Base-by-base conservation (phyloP, 805 yeast species). In the Metschnikowia picachoensis region DNA sequence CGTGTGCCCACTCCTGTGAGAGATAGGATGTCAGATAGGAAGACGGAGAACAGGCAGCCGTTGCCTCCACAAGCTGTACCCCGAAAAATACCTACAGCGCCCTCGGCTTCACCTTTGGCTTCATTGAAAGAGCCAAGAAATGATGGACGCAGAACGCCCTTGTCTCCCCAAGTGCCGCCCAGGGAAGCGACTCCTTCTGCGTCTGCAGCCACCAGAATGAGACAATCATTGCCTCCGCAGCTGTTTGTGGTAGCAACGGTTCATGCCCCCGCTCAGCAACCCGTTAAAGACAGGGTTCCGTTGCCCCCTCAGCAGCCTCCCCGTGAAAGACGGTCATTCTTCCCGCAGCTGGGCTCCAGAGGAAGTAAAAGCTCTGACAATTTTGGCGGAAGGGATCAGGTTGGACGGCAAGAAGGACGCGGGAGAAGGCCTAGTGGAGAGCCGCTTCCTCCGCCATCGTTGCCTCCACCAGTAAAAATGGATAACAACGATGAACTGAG, bases 281-380 rank as follows among this genome's bases (percentile, higher is more conserved):
- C 36, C 16, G 37, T 16, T 14, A 20, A 30, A 20, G 20, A 25
- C 20, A 51, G 65, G 32, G 51, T 56, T 8, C 63, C 64, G 12
- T 50, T 59, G 31, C 64, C 62, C 9, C 61, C 64, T 11, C 64
- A 60, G 37, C 51, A 49, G 28, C 47, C 49, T 14, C 46, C 52
- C n/a, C 39, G 39, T 20, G 25, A 20, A 20, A 7, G 25, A 20
- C 17, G 46, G 35, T 14, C 14, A 13, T 12, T 14, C 12, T 6
- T n/a, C n/a, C 30, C 36, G 14, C 41, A 32, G 15, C 38, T 14
- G 35, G 45, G 42, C 5, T 44, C 54, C 8, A 38, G 52, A 32
- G 47, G 45, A 14, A 32, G 39, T 31, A 43, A 49, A 38, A 37
- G 37, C 13, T 34, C 44, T 11, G 51, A 52, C 14, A 38, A 60